phyloP scores from a whole-genome alignment of 257 asterid species.

The Pogostemon cablin region DNA sequence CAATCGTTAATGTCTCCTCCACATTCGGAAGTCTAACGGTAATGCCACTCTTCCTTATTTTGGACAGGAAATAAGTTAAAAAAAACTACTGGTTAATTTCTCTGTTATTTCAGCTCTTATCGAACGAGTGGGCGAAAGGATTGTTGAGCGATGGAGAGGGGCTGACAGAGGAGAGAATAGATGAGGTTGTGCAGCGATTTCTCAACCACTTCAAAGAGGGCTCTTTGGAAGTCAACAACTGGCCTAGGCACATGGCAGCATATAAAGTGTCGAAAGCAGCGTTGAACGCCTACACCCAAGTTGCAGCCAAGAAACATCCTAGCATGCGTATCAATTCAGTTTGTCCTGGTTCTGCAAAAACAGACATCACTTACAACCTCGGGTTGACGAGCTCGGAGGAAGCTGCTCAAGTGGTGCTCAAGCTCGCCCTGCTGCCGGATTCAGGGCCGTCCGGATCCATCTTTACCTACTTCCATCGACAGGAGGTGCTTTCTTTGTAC shows the following conservation, averaged over 20 bases:
- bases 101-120: conserved; percentile 34
- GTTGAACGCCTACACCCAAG: conserved; percentile 52
- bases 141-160: conserved; percentile 37
- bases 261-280: conserved; percentile 62
- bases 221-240: conserved; percentile 37
- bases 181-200: conserved; percentile 43
- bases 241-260: conserved; percentile 50
- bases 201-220: conserved; percentile 43
- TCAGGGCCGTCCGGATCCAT: conserved; percentile 52
- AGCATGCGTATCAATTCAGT: conserved; percentile 40
- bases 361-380: conserved; percentile 41
- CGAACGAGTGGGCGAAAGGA: conserved; percentile 50
- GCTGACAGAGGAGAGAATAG: conserved; percentile 45
- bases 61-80: too few relatives aligned
- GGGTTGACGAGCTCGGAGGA: conserved; percentile 40
- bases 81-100: too few relatives aligned
- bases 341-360: conserved; percentile 57
- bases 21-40: conserved; percentile 48
- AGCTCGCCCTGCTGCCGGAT: conserved; percentile 44
- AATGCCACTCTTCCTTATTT: too few relatives aligned
- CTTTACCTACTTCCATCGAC: conserved; percentile 19
- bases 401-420: conserved; percentile 52
- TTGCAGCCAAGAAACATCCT: conserved; percentile 41
- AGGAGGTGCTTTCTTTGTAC: conserved; percentile 33
- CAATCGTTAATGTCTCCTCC: conserved; percentile 58